Conservation (phyloP, 345 rosid genomes). For the Populus tremula region DNA sequence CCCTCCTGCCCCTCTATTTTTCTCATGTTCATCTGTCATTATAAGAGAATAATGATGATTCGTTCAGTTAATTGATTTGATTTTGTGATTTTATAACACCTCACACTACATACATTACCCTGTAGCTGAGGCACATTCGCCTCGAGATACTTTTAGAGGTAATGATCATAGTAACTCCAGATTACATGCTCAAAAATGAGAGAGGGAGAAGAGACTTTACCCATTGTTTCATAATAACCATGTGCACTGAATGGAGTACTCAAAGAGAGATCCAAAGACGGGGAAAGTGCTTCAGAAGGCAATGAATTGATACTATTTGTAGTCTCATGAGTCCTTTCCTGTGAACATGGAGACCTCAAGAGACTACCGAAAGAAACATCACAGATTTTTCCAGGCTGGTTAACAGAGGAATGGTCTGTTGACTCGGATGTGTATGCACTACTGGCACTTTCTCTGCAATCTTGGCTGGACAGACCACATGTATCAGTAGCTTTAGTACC, state of each 20-base stretch:
- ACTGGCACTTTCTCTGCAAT: not conserved
- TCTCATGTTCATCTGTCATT: not conserved
- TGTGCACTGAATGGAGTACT: not conserved
- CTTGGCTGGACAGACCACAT: not conserved
- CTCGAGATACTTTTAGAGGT: too few species aligned
- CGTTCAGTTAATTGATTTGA: too few species aligned
- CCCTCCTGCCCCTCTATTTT: not conserved
- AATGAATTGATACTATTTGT: not conserved
- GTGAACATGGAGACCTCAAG: not conserved
- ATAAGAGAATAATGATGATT: not conserved
- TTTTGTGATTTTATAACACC: not conserved
- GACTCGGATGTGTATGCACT: not conserved
- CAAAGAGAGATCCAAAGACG: conserved; percentile 1
- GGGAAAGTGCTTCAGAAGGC: not conserved
- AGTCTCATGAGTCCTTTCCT: not conserved
- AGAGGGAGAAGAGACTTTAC: not conserved
- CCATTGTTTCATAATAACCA: not conserved
- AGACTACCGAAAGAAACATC: not conserved
- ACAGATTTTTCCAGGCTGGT: not conserved
- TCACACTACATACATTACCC: not conserved
- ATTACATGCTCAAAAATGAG: not conserved
- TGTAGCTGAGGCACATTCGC: too few species aligned
- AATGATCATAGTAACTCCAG: too few species aligned
- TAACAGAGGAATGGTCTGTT: not conserved
- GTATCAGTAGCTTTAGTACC: not conserved